Conservation (phyloP, 2,329 filamentous ascomycete genomes). For the Talaromyces amestolkiae region DNA sequence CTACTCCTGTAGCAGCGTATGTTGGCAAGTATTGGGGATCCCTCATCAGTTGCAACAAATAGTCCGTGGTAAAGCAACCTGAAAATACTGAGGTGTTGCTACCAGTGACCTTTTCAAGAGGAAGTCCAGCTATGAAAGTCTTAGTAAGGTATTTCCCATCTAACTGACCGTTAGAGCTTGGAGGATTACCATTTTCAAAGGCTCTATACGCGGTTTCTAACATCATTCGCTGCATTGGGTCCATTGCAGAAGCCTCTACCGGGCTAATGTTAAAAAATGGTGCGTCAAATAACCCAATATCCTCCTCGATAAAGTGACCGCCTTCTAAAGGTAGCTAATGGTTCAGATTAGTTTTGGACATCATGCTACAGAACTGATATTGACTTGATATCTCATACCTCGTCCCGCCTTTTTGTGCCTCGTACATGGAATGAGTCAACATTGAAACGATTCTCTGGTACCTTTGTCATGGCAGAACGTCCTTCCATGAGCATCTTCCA, state of each 20-base stretch:
- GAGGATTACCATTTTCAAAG: slow-evolving; percentile 23
- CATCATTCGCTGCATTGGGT: slow-evolving; percentile 23
- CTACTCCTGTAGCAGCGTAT: slow-evolving; percentile 24
- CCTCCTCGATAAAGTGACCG: slow-evolving; percentile 18
- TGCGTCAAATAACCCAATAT: slow-evolving; percentile 29
- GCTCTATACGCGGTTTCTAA: slow-evolving; percentile 27
- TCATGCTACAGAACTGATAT: neutral
- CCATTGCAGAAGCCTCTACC: slow-evolving; percentile 24
- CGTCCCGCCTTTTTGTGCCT: neutral
- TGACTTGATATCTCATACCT: neutral
- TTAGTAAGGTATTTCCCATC: neutral
- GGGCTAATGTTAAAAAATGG: slow-evolving; percentile 30
- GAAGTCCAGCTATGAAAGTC: slow-evolving; percentile 21
- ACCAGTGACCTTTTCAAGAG: slow-evolving; percentile 23
- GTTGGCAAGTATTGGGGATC: slow-evolving; percentile 26
- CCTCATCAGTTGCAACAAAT: slow-evolving; percentile 17
- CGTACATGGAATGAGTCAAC: neutral
- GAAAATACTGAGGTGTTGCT: slow-evolving; percentile 24
- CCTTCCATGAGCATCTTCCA: slow-evolving; percentile 21
- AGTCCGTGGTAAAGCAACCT: slow-evolving; percentile 23
- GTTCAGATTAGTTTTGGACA: neutral
- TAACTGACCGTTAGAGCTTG: neutral
- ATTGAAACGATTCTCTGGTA: slow-evolving; percentile 9
- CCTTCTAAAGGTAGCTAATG: neutral
- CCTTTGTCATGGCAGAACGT: slow-evolving; percentile 13